Percentiles rank a stretch among this genome's conserved stretches.
phyloP scores from a whole-genome alignment of 2,329 filamentous ascomycete species.

The Claviceps arundinis region DNA sequence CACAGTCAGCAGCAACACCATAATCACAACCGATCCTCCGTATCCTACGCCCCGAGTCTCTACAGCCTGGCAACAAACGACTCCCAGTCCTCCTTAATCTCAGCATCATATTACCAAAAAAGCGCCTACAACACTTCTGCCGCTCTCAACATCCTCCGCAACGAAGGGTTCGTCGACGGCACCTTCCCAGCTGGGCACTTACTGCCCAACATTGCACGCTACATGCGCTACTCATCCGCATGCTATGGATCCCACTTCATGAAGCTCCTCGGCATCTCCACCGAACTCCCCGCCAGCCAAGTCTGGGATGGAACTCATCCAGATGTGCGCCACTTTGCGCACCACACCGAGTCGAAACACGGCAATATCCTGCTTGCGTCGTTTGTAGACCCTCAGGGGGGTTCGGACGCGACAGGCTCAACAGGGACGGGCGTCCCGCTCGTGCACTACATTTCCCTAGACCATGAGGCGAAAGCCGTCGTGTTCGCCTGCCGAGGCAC shows the following conservation, averaged over 20 bases:
- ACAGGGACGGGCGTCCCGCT: conserved; percentile 55
- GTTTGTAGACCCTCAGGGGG: conserved; percentile 56
- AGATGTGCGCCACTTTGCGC: conserved; percentile 50
- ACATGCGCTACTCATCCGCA: conserved; percentile 54
- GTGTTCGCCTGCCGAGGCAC: conserved; percentile 62
- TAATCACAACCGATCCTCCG: conserved; percentile 10
- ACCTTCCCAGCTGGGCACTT: conserved; percentile 48
- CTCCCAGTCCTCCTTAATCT: conserved; percentile 39
- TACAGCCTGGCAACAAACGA: conserved; percentile 46
- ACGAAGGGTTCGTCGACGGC: conserved; percentile 41
- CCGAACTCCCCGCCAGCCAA: conserved; percentile 30
- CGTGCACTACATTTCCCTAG: conserved; percentile 60
- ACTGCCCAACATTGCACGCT: conserved; percentile 48
- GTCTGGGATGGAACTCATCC: conserved; percentile 37
- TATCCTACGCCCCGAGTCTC: conserved; percentile 36
- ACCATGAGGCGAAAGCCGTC: conserved; percentile 58
- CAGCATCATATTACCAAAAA: conserved; percentile 35
- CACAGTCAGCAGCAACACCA: neutral
- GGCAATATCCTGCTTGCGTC: conserved; percentile 53
- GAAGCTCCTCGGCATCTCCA: conserved; percentile 47
- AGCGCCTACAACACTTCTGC: conserved; percentile 35
- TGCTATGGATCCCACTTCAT: conserved; percentile 53
- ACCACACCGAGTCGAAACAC: conserved; percentile 45
- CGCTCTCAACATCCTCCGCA: conserved; percentile 34
- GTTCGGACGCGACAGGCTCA: conserved; percentile 49